phyloP scores from a whole-genome alignment of 2,329 filamentous ascomycete genomes.

The Botrytis cinerea region DNA sequence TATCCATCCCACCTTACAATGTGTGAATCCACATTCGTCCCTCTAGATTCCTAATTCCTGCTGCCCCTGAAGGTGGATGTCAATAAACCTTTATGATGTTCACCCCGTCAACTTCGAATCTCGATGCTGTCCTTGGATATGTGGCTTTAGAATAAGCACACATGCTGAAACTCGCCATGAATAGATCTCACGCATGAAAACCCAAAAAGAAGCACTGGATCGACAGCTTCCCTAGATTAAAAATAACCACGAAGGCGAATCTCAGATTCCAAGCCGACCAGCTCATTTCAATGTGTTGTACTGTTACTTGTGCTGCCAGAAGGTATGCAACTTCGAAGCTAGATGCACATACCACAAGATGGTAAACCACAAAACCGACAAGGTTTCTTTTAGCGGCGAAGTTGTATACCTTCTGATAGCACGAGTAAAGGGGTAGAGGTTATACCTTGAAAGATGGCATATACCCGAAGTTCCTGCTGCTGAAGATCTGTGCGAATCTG shows the following conservation, averaged over 20 bases:
- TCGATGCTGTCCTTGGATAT: background rate
- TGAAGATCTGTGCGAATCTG: background rate
- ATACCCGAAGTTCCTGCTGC: background rate
- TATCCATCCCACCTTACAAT: background rate
- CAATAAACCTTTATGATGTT: background rate
- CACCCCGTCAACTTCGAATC: background rate
- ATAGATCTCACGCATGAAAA: background rate
- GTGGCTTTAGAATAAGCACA: background rate
- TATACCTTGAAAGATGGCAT: background rate
- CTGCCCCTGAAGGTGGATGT: background rate
- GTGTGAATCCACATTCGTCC: background rate
- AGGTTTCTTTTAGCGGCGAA: background rate
- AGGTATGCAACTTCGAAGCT: background rate
- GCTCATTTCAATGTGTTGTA: background rate
- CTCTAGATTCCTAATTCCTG: background rate
- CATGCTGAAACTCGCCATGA: background rate
- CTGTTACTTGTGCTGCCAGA: background rate
- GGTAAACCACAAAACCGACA: background rate
- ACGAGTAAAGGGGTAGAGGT: background rate
- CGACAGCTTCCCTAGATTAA: background rate
- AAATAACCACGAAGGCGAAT: background rate
- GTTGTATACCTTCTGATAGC: background rate
- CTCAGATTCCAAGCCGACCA: background rate
- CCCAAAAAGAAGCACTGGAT: slow-evolving; percentile 3
- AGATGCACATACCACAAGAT: slow-evolving; percentile 2